phyloP scores from a whole-genome alignment of 768 basidiomycete genomes.

The Leccinum barrowsii region DNA sequence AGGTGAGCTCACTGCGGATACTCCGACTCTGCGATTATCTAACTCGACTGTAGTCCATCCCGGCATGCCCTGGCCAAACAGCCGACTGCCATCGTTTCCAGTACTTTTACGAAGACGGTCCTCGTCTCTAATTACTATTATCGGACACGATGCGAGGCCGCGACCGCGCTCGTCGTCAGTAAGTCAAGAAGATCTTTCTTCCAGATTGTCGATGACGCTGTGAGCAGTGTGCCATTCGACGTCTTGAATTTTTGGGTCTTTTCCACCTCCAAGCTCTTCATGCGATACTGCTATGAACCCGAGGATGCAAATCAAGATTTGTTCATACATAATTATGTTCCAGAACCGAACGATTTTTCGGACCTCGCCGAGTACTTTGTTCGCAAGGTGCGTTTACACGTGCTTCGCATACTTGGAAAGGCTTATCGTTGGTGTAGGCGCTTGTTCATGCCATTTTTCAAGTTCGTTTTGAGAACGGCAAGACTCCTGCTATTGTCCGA shows the following conservation, averaged over 20 bases:
- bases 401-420: background rate
- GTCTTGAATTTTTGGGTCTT: slow-evolving; percentile 83
- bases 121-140: slow-evolving; percentile 95
- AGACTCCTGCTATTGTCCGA: slow-evolving; percentile 80
- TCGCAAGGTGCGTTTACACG: slow-evolving; percentile 60
- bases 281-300: slow-evolving; percentile 87
- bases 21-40: background rate
- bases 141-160: slow-evolving; percentile 94
- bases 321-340: slow-evolving; percentile 86
- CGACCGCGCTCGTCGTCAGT: slow-evolving; percentile 76
- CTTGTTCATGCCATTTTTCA: slow-evolving; percentile 80
- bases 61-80: slow-evolving; percentile 68
- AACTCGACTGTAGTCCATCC: slow-evolving; percentile 69
- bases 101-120: slow-evolving; percentile 88
- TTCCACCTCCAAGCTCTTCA: slow-evolving; percentile 93
- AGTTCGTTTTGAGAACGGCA: slow-evolving; percentile 83
- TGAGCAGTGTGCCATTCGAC: slow-evolving; percentile 74
- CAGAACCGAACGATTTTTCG: slow-evolving; percentile 90
- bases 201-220: slow-evolving; percentile 11
- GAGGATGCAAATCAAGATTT: slow-evolving; percentile 78
- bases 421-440: slow-evolving; percentile 42
- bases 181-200: slow-evolving; percentile 29
- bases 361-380: slow-evolving; percentile 93
- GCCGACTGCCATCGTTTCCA: slow-evolving; percentile 82
- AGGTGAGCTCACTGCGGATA: slow-evolving; percentile 52